Base-by-base conservation (phyloP, 2,329 filamentous ascomycete genomes). In the Aspergillus tamarii region DNA sequence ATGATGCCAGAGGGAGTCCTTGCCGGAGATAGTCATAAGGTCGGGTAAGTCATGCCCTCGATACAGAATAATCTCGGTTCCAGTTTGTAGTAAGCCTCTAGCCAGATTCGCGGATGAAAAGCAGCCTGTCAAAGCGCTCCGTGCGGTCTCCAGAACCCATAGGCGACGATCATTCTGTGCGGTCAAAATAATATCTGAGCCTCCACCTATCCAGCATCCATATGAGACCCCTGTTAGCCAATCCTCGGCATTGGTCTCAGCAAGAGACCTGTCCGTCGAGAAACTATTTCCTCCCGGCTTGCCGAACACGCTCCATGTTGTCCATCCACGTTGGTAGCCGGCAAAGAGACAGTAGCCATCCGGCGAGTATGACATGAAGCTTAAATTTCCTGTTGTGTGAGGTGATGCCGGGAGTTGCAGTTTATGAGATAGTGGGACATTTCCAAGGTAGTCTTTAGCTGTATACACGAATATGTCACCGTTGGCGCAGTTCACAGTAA, bases 261-360 rank as follows among this genome's bases (percentile, higher is more conserved):
- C 88, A 43, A 93, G 82, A 2, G 81, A 78, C 30, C 83, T 82
- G 70, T 96, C 91, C 14, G 87, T 84, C 8, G 85, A 84, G 75
- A 98, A 98, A 74, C 92, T 97, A 70, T 88, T 92, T 61, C 91
- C 93, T 16, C 93, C 90, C 2, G 90, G 86, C 77, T 97, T 97
- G 39, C 95, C 95, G 78, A 96, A 99, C 43, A 98, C 95, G 76
- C 94, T 98, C 94, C 94, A 99, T 54, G 89, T 94, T 5, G 92
- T 91, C 95, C 95, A 99, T 0, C 95, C 96, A 63, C 90, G 89
- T 72, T 95, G 90, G 73, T 94, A 98, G 1, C 94, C 95, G 50
- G 91, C 93, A 78, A 99, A 97, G 10, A 99, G 85, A 76, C 94
- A 97, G 77, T 98, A 97, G 21, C 95, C 95, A 76, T 99, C 95